Percentiles rank a stretch among this genome's conserved stretches.
These are phyloP conservation scores for Kappamyces sp. DNA, from an alignment of 192 early-diverging fungal genomes.

Conservation along the genomic window DNA sequence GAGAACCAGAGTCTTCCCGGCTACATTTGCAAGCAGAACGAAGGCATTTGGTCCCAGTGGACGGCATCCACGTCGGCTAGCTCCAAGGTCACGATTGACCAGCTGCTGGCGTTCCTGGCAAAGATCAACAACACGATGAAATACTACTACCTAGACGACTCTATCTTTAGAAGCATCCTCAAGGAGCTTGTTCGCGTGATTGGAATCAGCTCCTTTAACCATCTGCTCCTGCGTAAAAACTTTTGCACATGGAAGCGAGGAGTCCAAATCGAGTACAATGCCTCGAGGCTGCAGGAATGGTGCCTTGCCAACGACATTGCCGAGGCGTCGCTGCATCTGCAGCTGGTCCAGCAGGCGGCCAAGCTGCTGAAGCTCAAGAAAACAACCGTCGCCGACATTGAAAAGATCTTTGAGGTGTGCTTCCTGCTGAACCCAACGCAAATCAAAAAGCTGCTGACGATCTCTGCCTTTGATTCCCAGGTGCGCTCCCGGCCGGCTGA, in stretches of 20 bases:
- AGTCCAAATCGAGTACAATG: constrained; percentile 92
- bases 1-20: constrained; percentile 93
- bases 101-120: constrained; percentile 85
- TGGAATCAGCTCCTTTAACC: constrained; percentile 93
- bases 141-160: constrained; percentile 91
- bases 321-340: constrained; percentile 68
- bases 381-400: constrained; percentile 64
- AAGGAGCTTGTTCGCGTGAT: constrained; percentile 90
- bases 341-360: constrained; percentile 79
- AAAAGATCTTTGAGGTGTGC: constrained; percentile 88
- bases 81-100: constrained; percentile 87
- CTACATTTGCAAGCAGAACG: constrained; percentile 84
- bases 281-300: constrained; percentile 87
- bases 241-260: constrained; percentile 99
- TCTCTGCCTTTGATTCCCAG: constrained; percentile 78
- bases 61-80: constrained; percentile 62
- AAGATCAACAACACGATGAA: constrained; percentile 92
- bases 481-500: constrained; percentile 2
- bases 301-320: constrained; percentile 76
- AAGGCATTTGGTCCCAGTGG: constrained; percentile 89
- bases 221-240: constrained; percentile 94
- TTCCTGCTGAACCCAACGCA: constrained; percentile 79
- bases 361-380: constrained; percentile 84
- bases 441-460: constrained; percentile 81
- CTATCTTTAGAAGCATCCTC: constrained; percentile 84